Conservation (phyloP, 2,329 filamentous ascomycete genomes). For the Lachnellula arida region DNA sequence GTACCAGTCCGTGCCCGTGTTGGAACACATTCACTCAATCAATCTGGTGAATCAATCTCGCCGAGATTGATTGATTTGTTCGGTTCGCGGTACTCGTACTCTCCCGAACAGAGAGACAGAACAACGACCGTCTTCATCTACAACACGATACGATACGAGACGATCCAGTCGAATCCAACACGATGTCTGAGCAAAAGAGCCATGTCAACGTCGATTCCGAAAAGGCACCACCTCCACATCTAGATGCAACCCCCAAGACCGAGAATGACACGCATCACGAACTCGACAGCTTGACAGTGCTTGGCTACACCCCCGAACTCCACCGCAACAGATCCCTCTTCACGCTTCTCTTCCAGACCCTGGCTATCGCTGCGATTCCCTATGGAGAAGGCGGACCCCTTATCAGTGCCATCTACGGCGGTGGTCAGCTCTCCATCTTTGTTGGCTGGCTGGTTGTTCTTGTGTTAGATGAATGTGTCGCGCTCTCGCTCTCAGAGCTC, state of each 20-base stretch:
- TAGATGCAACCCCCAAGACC: background rate
- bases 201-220: constrained; percentile 1
- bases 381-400: constrained; percentile 40
- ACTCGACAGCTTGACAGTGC: constrained; percentile 22
- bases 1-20: no score
- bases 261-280: constrained; percentile 15
- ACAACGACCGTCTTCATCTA: no score
- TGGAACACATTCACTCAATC: no score
- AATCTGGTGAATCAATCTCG: no score
- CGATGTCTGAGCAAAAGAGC: background rate
- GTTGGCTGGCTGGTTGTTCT: constrained; percentile 52
- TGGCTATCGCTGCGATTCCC: constrained; percentile 57
- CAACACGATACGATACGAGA: no score
- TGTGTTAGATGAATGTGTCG: constrained; percentile 59
- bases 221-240: constrained; percentile 1
- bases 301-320: constrained; percentile 56
- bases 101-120: no score
- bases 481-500: constrained; percentile 67
- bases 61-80: no score
- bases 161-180: background rate
- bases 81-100: no score
- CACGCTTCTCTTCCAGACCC: constrained; percentile 55
- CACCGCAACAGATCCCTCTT: constrained; percentile 54
- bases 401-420: constrained; percentile 30
- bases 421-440: constrained; percentile 51